Evolutionary conservation across 1,139 yeast species (phyloP), one percentile per base, ranked within the genome.

Genomic region (Candida glucosophila): DNA sequence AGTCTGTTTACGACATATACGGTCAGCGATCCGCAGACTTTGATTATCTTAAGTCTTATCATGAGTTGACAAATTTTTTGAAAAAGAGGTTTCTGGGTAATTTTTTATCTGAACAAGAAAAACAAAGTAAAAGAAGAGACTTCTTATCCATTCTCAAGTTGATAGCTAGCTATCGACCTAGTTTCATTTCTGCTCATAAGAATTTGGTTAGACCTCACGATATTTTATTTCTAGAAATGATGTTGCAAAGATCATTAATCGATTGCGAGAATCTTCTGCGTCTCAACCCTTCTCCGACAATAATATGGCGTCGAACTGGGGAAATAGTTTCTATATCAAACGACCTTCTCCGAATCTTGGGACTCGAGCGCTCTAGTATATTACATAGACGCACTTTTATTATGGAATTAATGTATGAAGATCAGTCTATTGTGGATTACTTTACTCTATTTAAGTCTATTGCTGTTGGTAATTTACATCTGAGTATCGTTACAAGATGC

Each of bases 291-390:
- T 69, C 79, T 2, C 88, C 88, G 2, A 74, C 85, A 4, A 73
- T 78, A 7, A 77, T 78, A 36, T 79, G 88, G 88, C 60, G 88
- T 40, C 56, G 88, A 23, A 76, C 88, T 0, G 86, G 88, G 5
- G 88, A 79, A 43, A 73, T 79, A 20, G 82, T 77, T 7, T 77
- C 77, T 10, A 67, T 77, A 14, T 74, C 82, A 5, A 74, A 76
- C 33, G 86, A 78, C 39, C 64, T 78, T 40, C 64, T 76, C 11
- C 68, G 75, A 10, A 52, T 79, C 33, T 64, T 82, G n/a, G 79
- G 81, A 2, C 62, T 67, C 41, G 58, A 62, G 22, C 44, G 61
- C 30, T 55, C 58, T 33, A 68, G 69, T 21, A 53, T 71, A 10
- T 44, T 71, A 13, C 62, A 71, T 20, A 69, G 70, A 35, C 45